Percentiles rank a stretch among this genome's conserved stretches.
Conservation (phyloP, 352 stramenopile genomes). For the Pythium graminicola region DNA sequence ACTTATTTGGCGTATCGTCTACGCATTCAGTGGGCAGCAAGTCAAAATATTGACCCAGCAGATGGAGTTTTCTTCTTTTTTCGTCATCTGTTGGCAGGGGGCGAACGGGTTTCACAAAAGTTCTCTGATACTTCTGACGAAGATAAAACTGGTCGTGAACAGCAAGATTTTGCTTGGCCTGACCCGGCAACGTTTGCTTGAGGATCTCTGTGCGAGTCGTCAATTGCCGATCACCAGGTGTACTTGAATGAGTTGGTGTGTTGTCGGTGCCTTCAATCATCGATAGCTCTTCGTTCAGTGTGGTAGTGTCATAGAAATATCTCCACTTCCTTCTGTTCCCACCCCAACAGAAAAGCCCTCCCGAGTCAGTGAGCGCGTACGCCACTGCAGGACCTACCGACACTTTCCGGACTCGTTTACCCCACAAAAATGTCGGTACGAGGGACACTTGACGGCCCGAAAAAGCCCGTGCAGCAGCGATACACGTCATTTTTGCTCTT, state of each 20-base stretch:
- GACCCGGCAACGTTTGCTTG: conserved; percentile 42
- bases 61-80: conserved; percentile 31
- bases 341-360: conserved; percentile 74
- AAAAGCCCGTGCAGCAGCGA: conserved; percentile 45
- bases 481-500: conserved; percentile 31
- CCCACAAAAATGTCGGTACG: conserved; percentile 67
- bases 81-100: conserved; percentile 37
- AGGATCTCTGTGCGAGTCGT: conserved; percentile 62
- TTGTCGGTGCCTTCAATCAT: background rate
- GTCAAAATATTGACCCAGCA: conserved; percentile 56
- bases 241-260: background rate
- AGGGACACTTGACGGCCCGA: conserved; percentile 45
- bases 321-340: conserved; percentile 58
- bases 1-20: background rate
- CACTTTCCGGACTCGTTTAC: conserved; percentile 51
- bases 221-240: conserved; percentile 20
- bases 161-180: conserved; percentile 31
- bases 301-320: conserved; percentile 55
- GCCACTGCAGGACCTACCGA: conserved; percentile 40
- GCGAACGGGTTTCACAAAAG: conserved; percentile 40
- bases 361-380: conserved; percentile 61
- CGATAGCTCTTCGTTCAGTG: background rate
- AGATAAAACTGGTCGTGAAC: conserved; percentile 31
- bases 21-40: conserved; percentile 28
- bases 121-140: conserved; percentile 41